Evolutionary conservation across 2,329 filamentous ascomycete species (phyloP).

Genomic region (Fusarium temperatum): DNA sequence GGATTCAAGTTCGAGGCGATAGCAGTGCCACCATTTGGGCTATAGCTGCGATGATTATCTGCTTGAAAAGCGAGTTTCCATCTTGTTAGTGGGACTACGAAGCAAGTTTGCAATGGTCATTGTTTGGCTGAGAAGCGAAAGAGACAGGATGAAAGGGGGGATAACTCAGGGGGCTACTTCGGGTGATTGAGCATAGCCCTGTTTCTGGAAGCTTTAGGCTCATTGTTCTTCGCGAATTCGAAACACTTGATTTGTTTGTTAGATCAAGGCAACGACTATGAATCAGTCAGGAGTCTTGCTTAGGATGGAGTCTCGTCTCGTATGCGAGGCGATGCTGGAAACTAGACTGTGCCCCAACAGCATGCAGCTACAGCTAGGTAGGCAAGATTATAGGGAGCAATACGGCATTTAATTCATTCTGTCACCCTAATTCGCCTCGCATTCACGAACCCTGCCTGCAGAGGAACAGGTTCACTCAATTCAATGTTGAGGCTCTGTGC

Average conservation of each 20-base stretch:
- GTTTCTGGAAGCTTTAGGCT: background rate
- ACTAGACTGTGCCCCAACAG: constrained; percentile 11
- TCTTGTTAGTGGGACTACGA: background rate
- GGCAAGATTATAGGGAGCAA: background rate
- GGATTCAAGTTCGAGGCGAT: background rate
- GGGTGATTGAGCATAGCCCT: background rate
- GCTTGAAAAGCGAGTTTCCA: constrained; percentile 6
- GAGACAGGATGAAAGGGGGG: constrained; percentile 6
- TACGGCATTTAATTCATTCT: background rate
- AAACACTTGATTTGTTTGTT: background rate
- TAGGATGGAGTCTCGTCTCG: background rate
- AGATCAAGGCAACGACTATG: background rate
- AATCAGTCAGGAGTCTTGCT: background rate
- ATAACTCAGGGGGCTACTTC: background rate
- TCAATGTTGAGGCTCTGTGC: background rate
- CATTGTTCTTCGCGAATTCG: background rate
- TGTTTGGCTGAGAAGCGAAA: background rate
- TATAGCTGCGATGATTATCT: constrained; percentile 15
- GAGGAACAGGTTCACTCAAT: background rate
- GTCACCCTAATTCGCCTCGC: background rate
- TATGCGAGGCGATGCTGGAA: background rate
- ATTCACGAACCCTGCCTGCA: background rate
- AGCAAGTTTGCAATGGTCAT: background rate
- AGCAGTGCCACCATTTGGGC: background rate
- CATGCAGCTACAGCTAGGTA: background rate